phyloP scores from a whole-genome alignment of 805 yeast species.

The Saturnispora ahearnii region DNA sequence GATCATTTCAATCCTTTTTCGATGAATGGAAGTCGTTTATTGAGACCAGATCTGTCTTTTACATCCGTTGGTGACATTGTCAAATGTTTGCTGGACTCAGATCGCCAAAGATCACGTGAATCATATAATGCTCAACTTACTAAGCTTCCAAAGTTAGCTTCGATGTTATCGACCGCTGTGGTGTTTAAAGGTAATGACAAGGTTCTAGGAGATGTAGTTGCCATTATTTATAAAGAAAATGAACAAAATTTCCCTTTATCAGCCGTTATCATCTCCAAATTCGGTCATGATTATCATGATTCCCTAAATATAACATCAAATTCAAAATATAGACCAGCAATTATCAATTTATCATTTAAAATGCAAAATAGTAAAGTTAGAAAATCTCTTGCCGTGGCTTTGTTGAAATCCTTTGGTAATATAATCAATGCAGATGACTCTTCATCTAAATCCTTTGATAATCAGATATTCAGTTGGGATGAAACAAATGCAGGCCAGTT shows the following conservation, averaged over 20 bases:
- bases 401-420: slow-evolving; percentile 56
- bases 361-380: slow-evolving; percentile 52
- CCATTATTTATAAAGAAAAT: slow-evolving; percentile 43
- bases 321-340: slow-evolving; percentile 73
- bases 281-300: slow-evolving; percentile 56
- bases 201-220: slow-evolving; percentile 37
- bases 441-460: slow-evolving; percentile 21
- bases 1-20: no score
- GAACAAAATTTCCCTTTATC: slow-evolving; percentile 31
- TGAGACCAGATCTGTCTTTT: no score
- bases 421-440: slow-evolving; percentile 30
- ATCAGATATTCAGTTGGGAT: slow-evolving; percentile 37
- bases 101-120: no score
- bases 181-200: slow-evolving; percentile 35
- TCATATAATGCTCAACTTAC: no score
- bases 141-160: not conserved
- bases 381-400: slow-evolving; percentile 66
- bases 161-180: not conserved
- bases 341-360: slow-evolving; percentile 50
- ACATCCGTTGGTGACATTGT: no score
- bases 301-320: slow-evolving; percentile 47
- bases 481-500: slow-evolving; percentile 78
- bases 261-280: slow-evolving; percentile 48
- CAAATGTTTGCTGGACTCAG: no score
- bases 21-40: not conserved